phyloP scores from a whole-genome alignment of 2,329 filamentous ascomycete genomes.

The Fusarium sambucinum region DNA sequence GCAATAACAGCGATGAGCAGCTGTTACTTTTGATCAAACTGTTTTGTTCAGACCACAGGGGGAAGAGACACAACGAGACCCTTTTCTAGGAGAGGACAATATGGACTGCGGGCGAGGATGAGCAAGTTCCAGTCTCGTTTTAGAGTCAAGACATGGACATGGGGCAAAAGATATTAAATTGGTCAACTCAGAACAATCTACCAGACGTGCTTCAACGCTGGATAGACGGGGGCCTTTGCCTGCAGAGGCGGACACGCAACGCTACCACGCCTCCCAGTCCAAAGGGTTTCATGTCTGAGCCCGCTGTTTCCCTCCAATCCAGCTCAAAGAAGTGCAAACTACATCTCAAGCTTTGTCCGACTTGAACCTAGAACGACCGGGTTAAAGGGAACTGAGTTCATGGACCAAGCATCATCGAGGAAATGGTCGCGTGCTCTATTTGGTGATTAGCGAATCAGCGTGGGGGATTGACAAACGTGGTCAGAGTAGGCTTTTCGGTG shows the following conservation, averaged over 20 bases:
- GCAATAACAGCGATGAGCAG: not conserved
- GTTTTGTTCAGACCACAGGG: slow-evolving; percentile 1
- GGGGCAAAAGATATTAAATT: slow-evolving; percentile 36
- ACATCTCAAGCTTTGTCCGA: slow-evolving; percentile 21
- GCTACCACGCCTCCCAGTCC: slow-evolving; percentile 23
- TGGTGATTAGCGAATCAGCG: slow-evolving; percentile 52
- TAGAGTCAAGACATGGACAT: slow-evolving; percentile 15
- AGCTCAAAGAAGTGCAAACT: slow-evolving; percentile 27
- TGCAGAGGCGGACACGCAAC: slow-evolving; percentile 35
- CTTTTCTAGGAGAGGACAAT: slow-evolving; percentile 3
- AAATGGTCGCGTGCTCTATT: slow-evolving; percentile 58
- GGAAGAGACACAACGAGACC: slow-evolving; percentile 1
- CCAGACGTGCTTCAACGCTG: slow-evolving; percentile 12
- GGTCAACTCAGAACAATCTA: slow-evolving; percentile 16
- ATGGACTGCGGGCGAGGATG: slow-evolving; percentile 11
- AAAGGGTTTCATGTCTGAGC: slow-evolving; percentile 42
- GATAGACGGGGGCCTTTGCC: slow-evolving; percentile 24
- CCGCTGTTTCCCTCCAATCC: slow-evolving; percentile 47
- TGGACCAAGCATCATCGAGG: slow-evolving; percentile 60
- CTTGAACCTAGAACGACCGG: slow-evolving; percentile 38
- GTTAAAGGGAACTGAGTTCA: slow-evolving; percentile 41
- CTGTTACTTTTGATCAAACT: slow-evolving; percentile 3
- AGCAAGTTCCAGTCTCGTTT: slow-evolving; percentile 26
- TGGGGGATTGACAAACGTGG: slow-evolving; percentile 53
- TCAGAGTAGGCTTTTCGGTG: slow-evolving; percentile 44